Evolutionary conservation across 345 rosid genomes (phyloP), one percentile per base, ranked within the genome.

Genomic region (Euphorbia lathyris): DNA sequence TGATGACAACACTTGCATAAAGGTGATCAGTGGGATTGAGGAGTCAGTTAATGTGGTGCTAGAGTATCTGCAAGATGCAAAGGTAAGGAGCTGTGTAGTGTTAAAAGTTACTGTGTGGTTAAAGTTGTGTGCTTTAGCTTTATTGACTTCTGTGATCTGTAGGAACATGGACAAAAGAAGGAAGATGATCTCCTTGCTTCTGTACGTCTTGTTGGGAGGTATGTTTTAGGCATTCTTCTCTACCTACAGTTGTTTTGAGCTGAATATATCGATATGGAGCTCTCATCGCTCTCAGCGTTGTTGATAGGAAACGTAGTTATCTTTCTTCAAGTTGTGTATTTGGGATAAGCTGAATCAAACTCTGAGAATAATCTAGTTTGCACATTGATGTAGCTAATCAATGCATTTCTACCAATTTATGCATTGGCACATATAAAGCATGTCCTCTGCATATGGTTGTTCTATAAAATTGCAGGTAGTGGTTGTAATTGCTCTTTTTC

Each of bases 131-230:
- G 66, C 26, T 71, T 66, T 72, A 55, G 29, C 66, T 77, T 23
- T 68, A 32, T 25, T 77, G 9, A 77, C 38, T 4, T 48, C 52
- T 66, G 17, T 62, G 19, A 68, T 73, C 70, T 78, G 60, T 85
- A 94, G 95, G 96, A 94, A 71, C 96, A 91, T 81, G 88, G 87
- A 53, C 83, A 66, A 25, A 87, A 80, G 72, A 90, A 80, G 75
- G 95, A 97, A 82, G 81, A 84, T 84, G 98, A 94, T 62, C 93
- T 94, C 79, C 91, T 91, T 78, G 96, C 97, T 61, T 94, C 97
- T 52, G 95, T 94, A 63, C 83, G 97, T 22, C 78, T 90, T 66
- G 76, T 88, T 76, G 97, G 97, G 70, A 88, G 97, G 98, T 94
- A 83, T 32, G 60, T 55, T 60, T 25, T 22, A 62, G 74, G 70